Conservation (phyloP, 495 filamentous ascomycete genomes). For the Hyaloscypha hepaticicola region DNA sequence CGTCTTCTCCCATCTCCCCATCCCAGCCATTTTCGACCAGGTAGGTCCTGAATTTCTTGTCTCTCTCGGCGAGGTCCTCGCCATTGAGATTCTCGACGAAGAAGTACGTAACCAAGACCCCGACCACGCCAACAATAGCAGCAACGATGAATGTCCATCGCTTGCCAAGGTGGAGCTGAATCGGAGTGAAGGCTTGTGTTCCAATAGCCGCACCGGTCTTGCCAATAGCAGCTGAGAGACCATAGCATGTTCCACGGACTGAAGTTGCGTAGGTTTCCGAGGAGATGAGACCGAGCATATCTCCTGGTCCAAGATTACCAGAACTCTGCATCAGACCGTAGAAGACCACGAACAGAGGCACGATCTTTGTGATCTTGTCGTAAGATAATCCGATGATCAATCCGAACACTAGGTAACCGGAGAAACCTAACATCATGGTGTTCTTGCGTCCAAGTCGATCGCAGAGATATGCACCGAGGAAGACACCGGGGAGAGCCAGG, state of each 20-base stretch:
- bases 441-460: conserved; percentile 47
- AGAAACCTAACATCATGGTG: conserved; percentile 56
- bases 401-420: conserved; percentile 51
- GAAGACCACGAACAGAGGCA: conserved; percentile 51
- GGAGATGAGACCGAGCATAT: conserved; percentile 50
- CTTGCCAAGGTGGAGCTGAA: conserved; percentile 44
- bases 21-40: conserved; percentile 48
- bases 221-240: conserved; percentile 51
- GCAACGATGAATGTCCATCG: conserved; percentile 54
- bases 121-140: conserved; percentile 51
- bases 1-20: conserved; percentile 46
- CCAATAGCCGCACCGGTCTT: conserved; percentile 54
- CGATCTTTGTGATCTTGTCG: conserved; percentile 47
- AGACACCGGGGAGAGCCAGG: conserved; percentile 48
- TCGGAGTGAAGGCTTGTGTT: conserved; percentile 50
- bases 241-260: conserved; percentile 51
- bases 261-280: conserved; percentile 52
- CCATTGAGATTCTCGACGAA: conserved; percentile 49
- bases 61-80: conserved; percentile 43
- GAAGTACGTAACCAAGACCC: conserved; percentile 50
- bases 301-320: conserved; percentile 52
- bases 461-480: conserved; percentile 49
- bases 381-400: conserved; percentile 52
- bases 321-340: conserved; percentile 53
- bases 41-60: conserved; percentile 47